phyloP scores from a whole-genome alignment of 1,139 yeast genomes.

The Suhomyces wounanorum region DNA sequence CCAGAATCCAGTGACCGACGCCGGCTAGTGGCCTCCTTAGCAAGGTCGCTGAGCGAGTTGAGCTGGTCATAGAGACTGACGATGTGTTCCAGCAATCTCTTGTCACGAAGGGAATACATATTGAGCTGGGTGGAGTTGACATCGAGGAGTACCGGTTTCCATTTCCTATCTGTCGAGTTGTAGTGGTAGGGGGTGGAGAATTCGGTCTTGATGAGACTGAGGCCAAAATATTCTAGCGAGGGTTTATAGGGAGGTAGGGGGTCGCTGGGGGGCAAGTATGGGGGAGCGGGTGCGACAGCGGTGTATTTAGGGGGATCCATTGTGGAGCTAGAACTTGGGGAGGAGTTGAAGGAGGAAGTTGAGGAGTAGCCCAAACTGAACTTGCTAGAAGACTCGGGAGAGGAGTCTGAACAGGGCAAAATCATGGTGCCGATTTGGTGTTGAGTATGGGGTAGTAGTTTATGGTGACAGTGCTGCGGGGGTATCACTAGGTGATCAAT shows the following conservation, averaged over 20 bases:
- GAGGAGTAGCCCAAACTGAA: not conserved
- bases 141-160: constrained; percentile 55
- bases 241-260: constrained; percentile 36
- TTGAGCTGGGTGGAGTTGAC: constrained; percentile 60
- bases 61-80: constrained; percentile 32
- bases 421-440: too few relatives aligned
- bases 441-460: too few relatives aligned
- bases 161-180: constrained; percentile 30
- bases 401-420: too few relatives aligned
- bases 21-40: constrained; percentile 19
- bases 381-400: too few relatives aligned
- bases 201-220: constrained; percentile 39
- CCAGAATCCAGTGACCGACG: constrained; percentile 10
- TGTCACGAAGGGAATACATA: constrained; percentile 37
- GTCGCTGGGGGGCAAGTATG: constrained; percentile 28
- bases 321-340: not conserved
- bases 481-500: too few relatives aligned
- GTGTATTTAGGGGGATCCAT: constrained; percentile 1
- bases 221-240: constrained; percentile 36
- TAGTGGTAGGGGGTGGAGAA: constrained; percentile 41
- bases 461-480: too few relatives aligned
- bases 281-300: constrained; percentile 14
- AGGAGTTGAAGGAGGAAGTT: not conserved
- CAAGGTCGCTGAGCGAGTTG: constrained; percentile 27
- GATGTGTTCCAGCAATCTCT: constrained; percentile 28